Evolutionary conservation across 225 moss, liverwort and hornwort genomes (phyloP).

Genomic region (Asterella californica): DNA sequence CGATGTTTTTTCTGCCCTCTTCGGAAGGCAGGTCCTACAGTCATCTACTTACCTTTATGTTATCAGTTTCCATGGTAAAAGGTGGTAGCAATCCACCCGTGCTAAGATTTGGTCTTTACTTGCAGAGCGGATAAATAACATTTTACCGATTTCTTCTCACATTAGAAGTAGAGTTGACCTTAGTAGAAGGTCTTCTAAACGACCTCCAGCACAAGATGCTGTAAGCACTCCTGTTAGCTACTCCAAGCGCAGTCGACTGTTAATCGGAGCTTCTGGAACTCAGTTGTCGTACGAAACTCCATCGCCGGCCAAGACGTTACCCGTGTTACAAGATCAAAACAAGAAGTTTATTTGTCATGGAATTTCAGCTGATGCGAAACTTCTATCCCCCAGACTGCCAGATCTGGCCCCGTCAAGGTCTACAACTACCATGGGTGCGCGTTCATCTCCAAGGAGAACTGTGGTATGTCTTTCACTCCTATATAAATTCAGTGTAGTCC

Average conservation of each 20-base stretch:
- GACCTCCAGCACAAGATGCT: constrained; percentile 14
- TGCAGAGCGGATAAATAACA: constrained; percentile 23
- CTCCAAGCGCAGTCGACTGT: constrained; percentile 26
- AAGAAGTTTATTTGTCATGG: background rate
- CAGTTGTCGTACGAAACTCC: constrained; percentile 2
- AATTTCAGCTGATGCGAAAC: background rate
- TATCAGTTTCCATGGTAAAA: too few species aligned
- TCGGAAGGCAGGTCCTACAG: too few species aligned
- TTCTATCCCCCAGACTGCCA: constrained; percentile 17
- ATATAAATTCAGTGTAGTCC: background rate
- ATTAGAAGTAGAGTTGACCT: constrained; percentile 8
- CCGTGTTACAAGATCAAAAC: background rate
- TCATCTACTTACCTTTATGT: too few species aligned
- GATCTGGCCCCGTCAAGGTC: constrained; percentile 1
- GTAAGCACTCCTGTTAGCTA: background rate
- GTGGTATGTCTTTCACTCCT: background rate
- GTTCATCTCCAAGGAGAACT: background rate
- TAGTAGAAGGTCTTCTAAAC: constrained; percentile 20
- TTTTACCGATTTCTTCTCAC: background rate
- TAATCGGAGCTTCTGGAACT: background rate
- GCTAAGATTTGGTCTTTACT: background rate
- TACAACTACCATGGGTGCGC: constrained; percentile 2
- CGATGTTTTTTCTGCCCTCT: too few species aligned
- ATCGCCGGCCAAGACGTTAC: constrained; percentile 2
- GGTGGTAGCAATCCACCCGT: too few species aligned